Percentiles rank a stretch among this genome's conserved stretches.
Conservation (phyloP, 495 filamentous ascomycete species). For the Cercophora scortea region DNA sequence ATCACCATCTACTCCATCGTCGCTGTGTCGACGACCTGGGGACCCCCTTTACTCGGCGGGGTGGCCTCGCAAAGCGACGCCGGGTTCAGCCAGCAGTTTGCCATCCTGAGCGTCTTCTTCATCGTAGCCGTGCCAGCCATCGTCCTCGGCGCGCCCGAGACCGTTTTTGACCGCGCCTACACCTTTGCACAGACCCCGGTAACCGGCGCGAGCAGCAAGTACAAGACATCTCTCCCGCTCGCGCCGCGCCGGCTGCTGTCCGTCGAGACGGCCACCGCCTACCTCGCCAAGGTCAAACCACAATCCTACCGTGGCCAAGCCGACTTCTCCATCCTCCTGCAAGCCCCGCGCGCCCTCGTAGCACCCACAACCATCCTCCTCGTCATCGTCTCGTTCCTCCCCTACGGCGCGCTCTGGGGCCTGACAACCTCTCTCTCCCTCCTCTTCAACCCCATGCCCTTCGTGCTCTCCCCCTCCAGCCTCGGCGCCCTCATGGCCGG, state of each 20-base stretch:
- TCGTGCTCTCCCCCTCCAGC: constrained; percentile 26
- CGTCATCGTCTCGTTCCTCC: constrained; percentile 33
- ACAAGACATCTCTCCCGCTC: constrained; percentile 21
- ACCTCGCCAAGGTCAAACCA: constrained; percentile 31
- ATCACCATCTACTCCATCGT: constrained; percentile 32
- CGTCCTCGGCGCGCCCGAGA: constrained; percentile 41
- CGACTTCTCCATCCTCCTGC: constrained; percentile 21
- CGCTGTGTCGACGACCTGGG: constrained; percentile 38
- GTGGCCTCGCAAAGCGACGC: constrained; percentile 27
- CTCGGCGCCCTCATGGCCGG: constrained; percentile 37
- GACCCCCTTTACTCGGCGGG: constrained; percentile 41
- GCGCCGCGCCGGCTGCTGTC: constrained; percentile 22
- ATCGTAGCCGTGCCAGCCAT: constrained; percentile 35
- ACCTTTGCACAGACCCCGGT: constrained; percentile 21
- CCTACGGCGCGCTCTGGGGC: constrained; percentile 34
- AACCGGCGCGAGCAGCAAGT: constrained; percentile 13
- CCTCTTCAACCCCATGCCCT: constrained; percentile 37
- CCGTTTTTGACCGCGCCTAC: constrained; percentile 32
- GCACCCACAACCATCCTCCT: constrained; percentile 38
- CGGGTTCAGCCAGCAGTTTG: constrained; percentile 36
- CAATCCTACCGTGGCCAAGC: constrained; percentile 23
- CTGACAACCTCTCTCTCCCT: constrained; percentile 35
- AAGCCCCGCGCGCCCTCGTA: constrained; percentile 33
- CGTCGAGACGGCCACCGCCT: constrained; percentile 20
- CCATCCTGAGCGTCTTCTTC: constrained; percentile 39